Evolutionary conservation across 768 basidiomycete genomes (phyloP).

Genomic region (Trametes punicea): DNA sequence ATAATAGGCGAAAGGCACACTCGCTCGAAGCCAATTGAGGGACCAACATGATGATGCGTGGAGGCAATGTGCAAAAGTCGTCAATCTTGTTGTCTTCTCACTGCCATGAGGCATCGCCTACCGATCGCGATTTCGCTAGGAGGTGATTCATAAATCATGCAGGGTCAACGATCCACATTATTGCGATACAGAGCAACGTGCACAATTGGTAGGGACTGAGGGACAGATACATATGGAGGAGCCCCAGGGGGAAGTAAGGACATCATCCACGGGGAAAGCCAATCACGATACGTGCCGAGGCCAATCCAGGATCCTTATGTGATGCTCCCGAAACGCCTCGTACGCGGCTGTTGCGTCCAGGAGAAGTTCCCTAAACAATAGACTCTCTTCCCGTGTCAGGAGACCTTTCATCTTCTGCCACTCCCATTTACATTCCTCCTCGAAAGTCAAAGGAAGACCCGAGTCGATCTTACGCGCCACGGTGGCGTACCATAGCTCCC

Average conservation of each 20-base stretch:
- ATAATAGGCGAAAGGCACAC: too few relatives aligned
- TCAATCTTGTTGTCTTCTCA: not conserved
- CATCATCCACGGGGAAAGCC: too few relatives aligned
- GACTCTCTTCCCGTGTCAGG: not conserved
- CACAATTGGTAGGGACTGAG: too few relatives aligned
- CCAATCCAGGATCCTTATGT: not conserved
- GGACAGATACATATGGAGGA: too few relatives aligned
- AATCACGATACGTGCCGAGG: not conserved
- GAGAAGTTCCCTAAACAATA: not conserved
- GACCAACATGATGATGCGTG: not conserved
- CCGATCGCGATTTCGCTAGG: not conserved
- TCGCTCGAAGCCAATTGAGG: too few relatives aligned
- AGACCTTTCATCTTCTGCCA: not conserved
- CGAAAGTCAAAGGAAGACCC: not conserved
- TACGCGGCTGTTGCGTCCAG: slow-evolving; percentile 5
- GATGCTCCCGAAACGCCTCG: not conserved
- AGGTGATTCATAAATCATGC: too few relatives aligned
- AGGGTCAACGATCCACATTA: too few relatives aligned
- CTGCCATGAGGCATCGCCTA: not conserved
- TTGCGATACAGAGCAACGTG: too few relatives aligned
- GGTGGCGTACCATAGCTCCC: slow-evolving; percentile 6
- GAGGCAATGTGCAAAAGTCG: not conserved
- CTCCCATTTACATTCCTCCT: slow-evolving; percentile 2
- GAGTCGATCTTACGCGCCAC: not conserved
- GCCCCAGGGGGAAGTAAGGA: too few relatives aligned